Evolutionary conservation across 169 alveolate genomes (phyloP).

Genomic region (Blepharisma undulans): DNA sequence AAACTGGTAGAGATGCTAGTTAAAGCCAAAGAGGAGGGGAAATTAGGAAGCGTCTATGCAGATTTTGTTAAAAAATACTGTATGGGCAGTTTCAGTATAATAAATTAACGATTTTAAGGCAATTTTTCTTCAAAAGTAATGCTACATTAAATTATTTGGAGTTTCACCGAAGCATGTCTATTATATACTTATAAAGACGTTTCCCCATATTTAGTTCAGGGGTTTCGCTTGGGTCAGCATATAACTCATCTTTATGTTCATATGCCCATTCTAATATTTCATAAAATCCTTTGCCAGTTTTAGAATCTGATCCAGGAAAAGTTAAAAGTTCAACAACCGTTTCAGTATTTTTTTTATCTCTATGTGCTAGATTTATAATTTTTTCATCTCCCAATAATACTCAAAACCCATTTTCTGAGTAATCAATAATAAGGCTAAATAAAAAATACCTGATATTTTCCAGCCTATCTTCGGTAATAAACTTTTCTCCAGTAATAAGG

Average conservation of each 20-base stretch:
- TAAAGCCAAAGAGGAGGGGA: not conserved
- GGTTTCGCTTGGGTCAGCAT: not conserved
- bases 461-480: not conserved
- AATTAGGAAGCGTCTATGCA: not conserved
- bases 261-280: slow-evolving; percentile 34
- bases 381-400: not conserved
- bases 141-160: not conserved
- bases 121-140: too few relatives aligned
- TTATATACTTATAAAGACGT: slow-evolving; percentile 3
- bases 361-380: not conserved
- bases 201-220: slow-evolving; percentile 34
- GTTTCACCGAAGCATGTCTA: not conserved
- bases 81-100: not conserved
- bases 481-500: not conserved
- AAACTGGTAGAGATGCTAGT: not conserved
- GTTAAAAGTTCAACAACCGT: not conserved
- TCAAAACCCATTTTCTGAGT: slow-evolving; percentile 1
- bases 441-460: not conserved
- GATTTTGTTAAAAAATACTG: not conserved
- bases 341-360: not conserved
- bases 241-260: slow-evolving; percentile 36
- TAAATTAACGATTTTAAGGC: not conserved
- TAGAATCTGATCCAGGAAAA: slow-evolving; percentile 10
- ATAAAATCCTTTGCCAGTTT: not conserved
- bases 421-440: not conserved